These are phyloP conservation scores for Bipolaris victoriae DNA, from an alignment of 2,329 filamentous ascomycete genomes.

Conservation along the genomic window DNA sequence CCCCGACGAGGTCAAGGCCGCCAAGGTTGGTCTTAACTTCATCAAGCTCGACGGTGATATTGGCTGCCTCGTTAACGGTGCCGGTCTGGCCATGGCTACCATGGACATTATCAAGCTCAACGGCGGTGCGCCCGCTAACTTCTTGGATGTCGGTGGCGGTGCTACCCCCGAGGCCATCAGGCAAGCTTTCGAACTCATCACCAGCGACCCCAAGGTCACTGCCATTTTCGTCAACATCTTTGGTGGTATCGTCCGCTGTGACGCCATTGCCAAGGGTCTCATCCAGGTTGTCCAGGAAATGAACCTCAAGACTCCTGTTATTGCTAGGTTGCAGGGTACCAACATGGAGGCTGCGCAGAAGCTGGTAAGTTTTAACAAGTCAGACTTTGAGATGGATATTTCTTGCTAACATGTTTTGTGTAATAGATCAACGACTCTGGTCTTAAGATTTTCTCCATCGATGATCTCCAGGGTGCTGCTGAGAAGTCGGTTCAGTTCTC, in stretches of 20 bases:
- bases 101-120: conserved; percentile 99
- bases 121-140: conserved; percentile 94
- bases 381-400: background rate
- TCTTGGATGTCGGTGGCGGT: conserved; percentile 97
- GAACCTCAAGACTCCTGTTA: conserved; percentile 95
- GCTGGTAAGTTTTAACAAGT: conserved; percentile 57
- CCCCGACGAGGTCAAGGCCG: conserved; percentile 94
- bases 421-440: conserved; percentile 87
- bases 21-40: conserved; percentile 94
- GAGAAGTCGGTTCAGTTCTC: conserved; percentile 99
- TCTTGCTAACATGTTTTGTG: conserved; percentile 15
- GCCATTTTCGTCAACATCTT: conserved; percentile 99
- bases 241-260: conserved; percentile 96
- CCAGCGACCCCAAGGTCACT: conserved; percentile 95
- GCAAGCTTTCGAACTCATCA: conserved; percentile 98
- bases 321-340: conserved; percentile 95
- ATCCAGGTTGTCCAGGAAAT: conserved; percentile 94
- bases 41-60: conserved; percentile 99
- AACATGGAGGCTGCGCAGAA: conserved; percentile 96
- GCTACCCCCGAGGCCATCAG: conserved; percentile 96
- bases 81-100: conserved; percentile 98
- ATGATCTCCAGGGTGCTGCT: conserved; percentile 94
- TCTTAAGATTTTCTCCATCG: conserved; percentile 99
- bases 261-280: conserved; percentile 94
- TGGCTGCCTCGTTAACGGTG: conserved; percentile 98